Percentiles rank a stretch among this genome's conserved stretches.
Conservation (phyloP, 768 basidiomycete species). For the Tricholoma matsutake region DNA sequence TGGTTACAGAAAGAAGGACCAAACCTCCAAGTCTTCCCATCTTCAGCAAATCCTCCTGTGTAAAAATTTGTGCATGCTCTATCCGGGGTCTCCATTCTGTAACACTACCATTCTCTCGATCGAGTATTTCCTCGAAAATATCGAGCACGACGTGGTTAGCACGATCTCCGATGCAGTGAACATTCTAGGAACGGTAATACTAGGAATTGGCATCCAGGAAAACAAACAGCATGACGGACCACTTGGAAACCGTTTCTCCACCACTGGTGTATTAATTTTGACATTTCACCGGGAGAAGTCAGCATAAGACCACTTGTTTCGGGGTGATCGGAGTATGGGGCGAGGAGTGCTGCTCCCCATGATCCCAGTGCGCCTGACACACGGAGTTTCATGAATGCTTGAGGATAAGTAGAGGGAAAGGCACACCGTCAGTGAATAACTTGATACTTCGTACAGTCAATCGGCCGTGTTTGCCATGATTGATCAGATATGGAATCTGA, state of each 20-base stretch:
- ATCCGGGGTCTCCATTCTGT: constrained; percentile 68
- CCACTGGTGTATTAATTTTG: constrained; percentile 54
- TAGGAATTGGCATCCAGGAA: background rate
- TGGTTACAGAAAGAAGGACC: constrained; percentile 15
- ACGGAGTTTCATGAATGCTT: background rate
- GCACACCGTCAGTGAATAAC: constrained; percentile 70
- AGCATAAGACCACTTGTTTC: constrained; percentile 69
- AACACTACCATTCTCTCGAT: constrained; percentile 33
- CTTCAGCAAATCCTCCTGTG: constrained; percentile 62
- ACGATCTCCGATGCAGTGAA: constrained; percentile 86
- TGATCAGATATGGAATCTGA: constrained; percentile 52
- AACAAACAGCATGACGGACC: constrained; percentile 42
- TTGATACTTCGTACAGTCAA: constrained; percentile 68
- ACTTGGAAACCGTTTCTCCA: constrained; percentile 81
- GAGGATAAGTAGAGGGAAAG: background rate
- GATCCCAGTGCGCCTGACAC: constrained; percentile 79
- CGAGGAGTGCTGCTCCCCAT: constrained; percentile 85
- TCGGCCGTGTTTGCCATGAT: constrained; percentile 54
- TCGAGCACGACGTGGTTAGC: constrained; percentile 84
- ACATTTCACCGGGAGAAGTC: constrained; percentile 49
- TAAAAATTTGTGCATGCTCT: constrained; percentile 92
- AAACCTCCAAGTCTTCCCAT: constrained; percentile 71
- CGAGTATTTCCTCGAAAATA: constrained; percentile 69
- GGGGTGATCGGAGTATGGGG: constrained; percentile 82
- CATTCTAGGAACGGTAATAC: constrained; percentile 51